Base-by-base conservation (phyloP, 176 grass and related monocot species). In the Ananas comosus region DNA sequence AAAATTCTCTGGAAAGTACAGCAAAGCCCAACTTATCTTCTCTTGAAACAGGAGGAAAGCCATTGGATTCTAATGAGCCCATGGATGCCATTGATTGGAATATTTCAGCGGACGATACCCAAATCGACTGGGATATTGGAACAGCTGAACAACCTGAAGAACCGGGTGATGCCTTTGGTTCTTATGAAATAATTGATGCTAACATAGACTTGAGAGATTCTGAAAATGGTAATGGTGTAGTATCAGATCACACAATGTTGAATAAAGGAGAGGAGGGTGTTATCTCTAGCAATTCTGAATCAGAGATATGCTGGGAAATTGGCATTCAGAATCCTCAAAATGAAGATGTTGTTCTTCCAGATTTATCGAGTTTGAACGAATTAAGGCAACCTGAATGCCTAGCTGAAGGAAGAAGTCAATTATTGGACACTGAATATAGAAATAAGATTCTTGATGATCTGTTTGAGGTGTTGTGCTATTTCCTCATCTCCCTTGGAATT, bases 391-490 rank as follows among this genome's bases (percentile, higher is more conserved):
- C 68, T 51, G 50, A 61, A 72, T 63, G 18, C 27, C 33, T 73
- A 77, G 3, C 73, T 70, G 83, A 82, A 64, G 80, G 90, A 76
- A 90, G 94, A 93, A 93, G 94, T 74, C 77, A 59, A 68, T 82
- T 99, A 50, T 75, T 99, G 78, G 88, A 91, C 63, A 91, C 85
- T 64, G 88, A 91, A 67, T 91, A 91, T 53, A 89, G 92, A 69
- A 96, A 89, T 80, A 84, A 85, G 69, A 79, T 97, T 87, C 79
- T 97, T 19, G 86, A 92, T 87, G 86, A 97, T 87, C 79, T 96
- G 75, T 86, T 99, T 42, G 94, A 99, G 89, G 94, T 93, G 77
- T 3, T 63, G 53, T 74, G 7, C 51, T n/a, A n/a, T 22, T 8
- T 29, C 24, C 16, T 54, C 47, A 61, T 42, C 23, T 67, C 14